These are phyloP conservation scores for Spencermartinsiella europaea DNA, from an alignment of 805 yeast genomes.

Conservation along the genomic window DNA sequence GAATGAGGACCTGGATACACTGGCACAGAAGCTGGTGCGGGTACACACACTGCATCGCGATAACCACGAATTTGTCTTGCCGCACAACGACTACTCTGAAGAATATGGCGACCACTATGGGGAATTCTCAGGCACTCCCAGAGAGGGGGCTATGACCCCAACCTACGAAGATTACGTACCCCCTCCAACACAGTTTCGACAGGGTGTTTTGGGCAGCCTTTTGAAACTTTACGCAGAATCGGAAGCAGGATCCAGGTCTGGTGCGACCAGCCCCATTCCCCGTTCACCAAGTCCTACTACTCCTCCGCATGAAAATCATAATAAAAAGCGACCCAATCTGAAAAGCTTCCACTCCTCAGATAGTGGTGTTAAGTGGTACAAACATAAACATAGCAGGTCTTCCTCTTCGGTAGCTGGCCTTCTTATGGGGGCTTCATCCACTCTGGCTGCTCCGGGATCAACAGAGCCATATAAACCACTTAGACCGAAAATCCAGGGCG, in stretches of 20 bases:
- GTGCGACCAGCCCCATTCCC: constrained; percentile 2
- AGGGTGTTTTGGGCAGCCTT: constrained; percentile 80
- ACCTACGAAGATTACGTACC: constrained; percentile 43
- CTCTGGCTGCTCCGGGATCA: constrained; percentile 19
- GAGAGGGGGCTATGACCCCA: constrained; percentile 19
- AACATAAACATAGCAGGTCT: constrained; percentile 21
- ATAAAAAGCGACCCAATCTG: constrained; percentile 9
- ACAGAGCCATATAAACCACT: background rate
- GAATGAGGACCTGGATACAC: constrained; percentile 12
- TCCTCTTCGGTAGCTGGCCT: constrained; percentile 25
- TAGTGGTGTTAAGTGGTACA: constrained; percentile 25
- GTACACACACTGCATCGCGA: constrained; percentile 11
- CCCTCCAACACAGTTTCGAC: constrained; percentile 64
- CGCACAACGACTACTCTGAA: constrained; percentile 15
- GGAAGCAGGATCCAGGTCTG: constrained; percentile 9
- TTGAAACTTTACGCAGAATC: constrained; percentile 53
- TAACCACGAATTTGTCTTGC: constrained; percentile 17
- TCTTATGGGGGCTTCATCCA: constrained; percentile 22
- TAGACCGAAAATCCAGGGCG: constrained; percentile 8
- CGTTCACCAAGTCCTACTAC: constrained; percentile 3
- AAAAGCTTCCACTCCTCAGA: constrained; percentile 14
- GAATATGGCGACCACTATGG: constrained; percentile 12
- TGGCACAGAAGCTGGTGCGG: constrained; percentile 20
- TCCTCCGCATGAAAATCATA: background rate
- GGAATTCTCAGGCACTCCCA: constrained; percentile 6